These are phyloP conservation scores for Gorgonomyces haynaldii DNA, from an alignment of 192 early-diverging fungal species.

Conservation along the genomic window DNA sequence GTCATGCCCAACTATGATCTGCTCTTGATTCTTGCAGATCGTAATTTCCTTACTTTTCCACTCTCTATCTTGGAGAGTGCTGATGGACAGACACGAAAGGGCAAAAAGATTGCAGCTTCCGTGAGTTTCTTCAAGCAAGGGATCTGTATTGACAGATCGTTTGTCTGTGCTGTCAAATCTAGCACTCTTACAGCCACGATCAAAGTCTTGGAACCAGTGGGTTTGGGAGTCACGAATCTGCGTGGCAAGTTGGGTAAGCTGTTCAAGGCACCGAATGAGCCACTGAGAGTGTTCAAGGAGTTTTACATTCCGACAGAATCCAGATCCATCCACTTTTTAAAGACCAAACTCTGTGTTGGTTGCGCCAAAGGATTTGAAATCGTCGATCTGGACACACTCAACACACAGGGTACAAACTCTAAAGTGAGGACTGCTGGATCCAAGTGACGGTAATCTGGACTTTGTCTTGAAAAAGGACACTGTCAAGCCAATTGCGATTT, in stretches of 20 bases:
- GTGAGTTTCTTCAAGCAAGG: constrained; percentile 68
- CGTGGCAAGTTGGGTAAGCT: constrained; percentile 41
- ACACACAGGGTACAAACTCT: constrained; percentile 54
- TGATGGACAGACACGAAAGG: constrained; percentile 8
- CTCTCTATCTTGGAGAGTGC: constrained; percentile 10
- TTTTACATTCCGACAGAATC: constrained; percentile 89
- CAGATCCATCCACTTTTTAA: constrained; percentile 72
- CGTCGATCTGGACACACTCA: constrained; percentile 71
- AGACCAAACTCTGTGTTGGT: constrained; percentile 77
- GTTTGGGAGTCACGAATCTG: constrained; percentile 29
- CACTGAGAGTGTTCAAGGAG: constrained; percentile 56
- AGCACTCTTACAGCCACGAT: constrained; percentile 63
- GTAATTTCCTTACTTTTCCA: constrained; percentile 23
- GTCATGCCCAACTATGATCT: constrained; percentile 69
- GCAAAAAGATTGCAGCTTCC: constrained; percentile 45
- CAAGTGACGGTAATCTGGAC: constrained; percentile 61
- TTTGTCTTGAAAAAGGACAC: constrained; percentile 72
- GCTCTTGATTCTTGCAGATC: constrained; percentile 70
- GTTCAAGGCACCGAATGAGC: constrained; percentile 35
- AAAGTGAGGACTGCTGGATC: constrained; percentile 60
- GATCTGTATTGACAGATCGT: constrained; percentile 35
- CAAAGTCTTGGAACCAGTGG: constrained; percentile 61
- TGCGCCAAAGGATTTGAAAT: constrained; percentile 89
- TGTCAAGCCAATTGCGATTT: constrained; percentile 70
- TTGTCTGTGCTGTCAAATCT: constrained; percentile 61